Evolutionary conservation across 495 filamentous ascomycete species (phyloP).

Genomic region (Talaromyces wortmannii): DNA sequence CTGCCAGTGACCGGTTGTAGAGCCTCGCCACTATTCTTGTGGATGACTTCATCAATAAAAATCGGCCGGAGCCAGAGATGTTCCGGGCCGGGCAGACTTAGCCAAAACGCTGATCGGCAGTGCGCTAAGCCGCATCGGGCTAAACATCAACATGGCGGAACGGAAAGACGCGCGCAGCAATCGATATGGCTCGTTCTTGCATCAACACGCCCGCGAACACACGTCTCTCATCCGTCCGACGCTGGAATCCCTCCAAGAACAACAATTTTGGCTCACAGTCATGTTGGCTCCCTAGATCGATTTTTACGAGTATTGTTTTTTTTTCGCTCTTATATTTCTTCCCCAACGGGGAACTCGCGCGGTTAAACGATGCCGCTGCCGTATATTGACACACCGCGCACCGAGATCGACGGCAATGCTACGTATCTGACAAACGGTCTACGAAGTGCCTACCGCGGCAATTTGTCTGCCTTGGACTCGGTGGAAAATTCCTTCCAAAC

Average conservation of each 20-base stretch:
- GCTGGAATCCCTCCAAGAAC: too few species aligned
- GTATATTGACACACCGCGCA: slow-evolving; percentile 73
- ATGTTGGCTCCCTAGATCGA: too few species aligned
- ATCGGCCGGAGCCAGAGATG: slow-evolving; percentile 1
- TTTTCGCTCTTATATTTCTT: background rate
- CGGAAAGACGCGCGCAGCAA: background rate
- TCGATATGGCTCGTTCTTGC: background rate
- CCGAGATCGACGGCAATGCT: slow-evolving; percentile 66
- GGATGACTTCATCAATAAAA: slow-evolving; percentile 2
- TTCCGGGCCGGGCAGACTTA: background rate
- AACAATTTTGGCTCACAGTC: too few species aligned
- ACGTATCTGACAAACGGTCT: slow-evolving; percentile 63
- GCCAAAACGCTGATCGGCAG: background rate
- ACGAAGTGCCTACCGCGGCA: slow-evolving; percentile 36
- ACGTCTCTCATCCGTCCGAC: too few species aligned
- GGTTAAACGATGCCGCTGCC: slow-evolving; percentile 28
- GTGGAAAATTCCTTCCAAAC: slow-evolving; percentile 80
- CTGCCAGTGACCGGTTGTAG: background rate
- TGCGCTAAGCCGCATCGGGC: slow-evolving; percentile 23
- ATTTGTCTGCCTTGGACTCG: slow-evolving; percentile 66
- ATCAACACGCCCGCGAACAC: background rate
- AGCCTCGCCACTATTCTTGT: background rate
- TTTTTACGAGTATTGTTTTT: background rate
- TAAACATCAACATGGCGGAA: slow-evolving; percentile 38
- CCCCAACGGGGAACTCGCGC: background rate